Evolutionary conservation across 495 filamentous ascomycete species (phyloP).

Genomic region (Symbiotaphrina buchneri): DNA sequence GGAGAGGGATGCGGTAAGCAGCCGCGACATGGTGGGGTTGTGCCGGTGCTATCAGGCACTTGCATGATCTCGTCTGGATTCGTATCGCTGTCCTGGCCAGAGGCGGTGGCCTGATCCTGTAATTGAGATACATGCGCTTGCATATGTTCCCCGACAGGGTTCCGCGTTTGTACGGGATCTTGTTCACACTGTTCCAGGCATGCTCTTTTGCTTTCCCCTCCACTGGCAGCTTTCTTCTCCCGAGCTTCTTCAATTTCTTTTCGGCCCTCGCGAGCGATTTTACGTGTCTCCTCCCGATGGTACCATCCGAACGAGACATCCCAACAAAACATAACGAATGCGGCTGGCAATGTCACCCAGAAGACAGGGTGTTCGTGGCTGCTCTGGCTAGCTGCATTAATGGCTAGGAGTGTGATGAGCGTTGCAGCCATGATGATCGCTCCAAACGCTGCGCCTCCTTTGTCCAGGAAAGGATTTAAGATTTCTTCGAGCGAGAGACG

Average conservation of each 20-base stretch:
- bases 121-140: not conserved
- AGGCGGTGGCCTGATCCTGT: not conserved
- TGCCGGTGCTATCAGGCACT: no score
- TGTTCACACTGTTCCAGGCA: slow-evolving; percentile 2
- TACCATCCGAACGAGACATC: slow-evolving; percentile 34
- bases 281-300: slow-evolving; percentile 30
- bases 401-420: slow-evolving; percentile 28
- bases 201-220: slow-evolving; percentile 8
- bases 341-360: slow-evolving; percentile 38
- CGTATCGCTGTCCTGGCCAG: not conserved
- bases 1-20: no score
- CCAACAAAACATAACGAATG: slow-evolving; percentile 37
- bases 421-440: slow-evolving; percentile 36
- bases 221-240: slow-evolving; percentile 12
- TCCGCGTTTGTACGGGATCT: slow-evolving; percentile 1
- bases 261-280: slow-evolving; percentile 30
- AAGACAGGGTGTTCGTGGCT: slow-evolving; percentile 25
- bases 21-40: no score
- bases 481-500: slow-evolving; percentile 39
- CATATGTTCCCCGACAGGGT: no score
- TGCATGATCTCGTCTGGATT: not conserved
- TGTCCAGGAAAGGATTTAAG: slow-evolving; percentile 48
- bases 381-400: slow-evolving; percentile 30
- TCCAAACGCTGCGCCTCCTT: slow-evolving; percentile 33
- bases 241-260: slow-evolving; percentile 22